phyloP scores from a whole-genome alignment of 2,329 filamentous ascomycete species.

The Fusarium chlamydosporum region DNA sequence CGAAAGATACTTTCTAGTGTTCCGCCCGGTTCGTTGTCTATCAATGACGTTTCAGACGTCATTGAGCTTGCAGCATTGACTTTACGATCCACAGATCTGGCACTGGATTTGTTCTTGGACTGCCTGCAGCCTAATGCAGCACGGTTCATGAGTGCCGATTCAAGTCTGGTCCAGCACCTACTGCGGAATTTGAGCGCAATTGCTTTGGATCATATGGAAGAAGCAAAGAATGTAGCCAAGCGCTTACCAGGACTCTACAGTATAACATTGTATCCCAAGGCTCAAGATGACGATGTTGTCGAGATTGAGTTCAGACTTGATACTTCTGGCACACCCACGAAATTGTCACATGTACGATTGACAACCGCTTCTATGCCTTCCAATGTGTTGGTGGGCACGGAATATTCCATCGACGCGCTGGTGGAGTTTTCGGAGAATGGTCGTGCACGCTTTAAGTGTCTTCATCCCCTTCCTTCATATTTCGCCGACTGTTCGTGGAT shows the following conservation, averaged over 20 bases:
- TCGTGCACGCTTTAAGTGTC: slow-evolving; percentile 54
- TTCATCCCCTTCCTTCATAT: slow-evolving; percentile 57
- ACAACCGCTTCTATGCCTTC: slow-evolving; percentile 15
- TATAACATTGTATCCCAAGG: background rate
- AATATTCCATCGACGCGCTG: slow-evolving; percentile 57
- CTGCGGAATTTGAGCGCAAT: slow-evolving; percentile 55
- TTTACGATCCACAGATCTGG: slow-evolving; percentile 24
- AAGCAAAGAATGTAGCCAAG: slow-evolving; percentile 41
- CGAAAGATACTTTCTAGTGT: slow-evolving; percentile 23
- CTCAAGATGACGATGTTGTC: background rate
- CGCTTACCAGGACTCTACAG: background rate
- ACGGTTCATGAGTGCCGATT: slow-evolving; percentile 47
- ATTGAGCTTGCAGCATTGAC: slow-evolving; percentile 33
- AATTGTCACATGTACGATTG: slow-evolving; percentile 25
- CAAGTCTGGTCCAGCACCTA: slow-evolving; percentile 50
- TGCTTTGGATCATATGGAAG: slow-evolving; percentile 58
- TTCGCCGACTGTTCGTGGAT: slow-evolving; percentile 56
- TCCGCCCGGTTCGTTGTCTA: background rate
- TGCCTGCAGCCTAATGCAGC: slow-evolving; percentile 52
- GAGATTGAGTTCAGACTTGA: slow-evolving; percentile 34
- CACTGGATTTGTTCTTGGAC: slow-evolving; percentile 32
- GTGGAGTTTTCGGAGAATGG: slow-evolving; percentile 51
- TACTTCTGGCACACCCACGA: background rate
- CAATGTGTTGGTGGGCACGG: slow-evolving; percentile 34
- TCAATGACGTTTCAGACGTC: slow-evolving; percentile 1